Evolutionary conservation across 2,329 filamentous ascomycete species (phyloP).

Genomic region (Cordyceps cicadae): DNA sequence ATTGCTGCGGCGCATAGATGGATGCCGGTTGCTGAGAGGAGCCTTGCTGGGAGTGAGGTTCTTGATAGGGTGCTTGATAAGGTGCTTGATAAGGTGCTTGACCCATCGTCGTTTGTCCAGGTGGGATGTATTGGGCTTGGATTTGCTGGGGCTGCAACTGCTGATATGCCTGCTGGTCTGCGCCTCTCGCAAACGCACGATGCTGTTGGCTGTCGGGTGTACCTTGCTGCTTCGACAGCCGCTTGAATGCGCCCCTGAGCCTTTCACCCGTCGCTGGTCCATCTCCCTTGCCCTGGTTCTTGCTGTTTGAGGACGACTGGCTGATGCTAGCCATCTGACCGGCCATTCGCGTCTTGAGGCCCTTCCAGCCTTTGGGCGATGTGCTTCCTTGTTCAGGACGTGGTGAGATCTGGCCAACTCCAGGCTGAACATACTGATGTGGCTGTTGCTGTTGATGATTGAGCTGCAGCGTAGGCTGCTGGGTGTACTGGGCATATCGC

Average conservation of each 20-base stretch:
- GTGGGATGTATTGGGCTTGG: neutral
- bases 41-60: neutral
- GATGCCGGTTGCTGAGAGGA: conserved; percentile 11
- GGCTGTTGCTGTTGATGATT: neutral
- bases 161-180: neutral
- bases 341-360: conserved; percentile 24
- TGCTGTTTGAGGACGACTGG: neutral
- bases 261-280: conserved; percentile 18
- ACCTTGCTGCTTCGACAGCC: conserved; percentile 23
- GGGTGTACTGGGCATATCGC: neutral
- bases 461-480: neutral
- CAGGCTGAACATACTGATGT: neutral
- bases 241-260: conserved; percentile 25
- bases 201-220: neutral
- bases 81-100: neutral
- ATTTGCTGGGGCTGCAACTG: neutral
- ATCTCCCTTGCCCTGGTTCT: neutral
- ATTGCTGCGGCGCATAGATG: conserved; percentile 1
- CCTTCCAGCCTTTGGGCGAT: conserved; percentile 24
- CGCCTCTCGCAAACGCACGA: neutral
- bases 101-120: neutral
- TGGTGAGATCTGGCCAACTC: neutral
- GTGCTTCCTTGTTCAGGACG: neutral
- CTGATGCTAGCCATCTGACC: conserved; percentile 19
- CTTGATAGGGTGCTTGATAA: no score